Base-by-base conservation (phyloP, 257 asterid genomes). In the Solanum bulbocastanum region DNA sequence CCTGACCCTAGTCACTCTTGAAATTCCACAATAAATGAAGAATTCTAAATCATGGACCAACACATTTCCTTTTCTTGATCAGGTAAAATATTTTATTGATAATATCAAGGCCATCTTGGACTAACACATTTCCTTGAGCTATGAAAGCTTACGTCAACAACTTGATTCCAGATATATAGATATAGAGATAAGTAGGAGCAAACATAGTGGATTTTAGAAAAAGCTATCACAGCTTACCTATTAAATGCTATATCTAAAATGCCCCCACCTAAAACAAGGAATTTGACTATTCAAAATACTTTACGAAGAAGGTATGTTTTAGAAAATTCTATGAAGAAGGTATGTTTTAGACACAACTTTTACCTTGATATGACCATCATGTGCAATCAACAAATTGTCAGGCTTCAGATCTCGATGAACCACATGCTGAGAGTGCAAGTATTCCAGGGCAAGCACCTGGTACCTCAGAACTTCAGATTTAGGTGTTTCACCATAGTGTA, bases 341-440 rank as follows among this genome's bases (percentile, higher is more conserved):
- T 22, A 10, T 4, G 11, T 32, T 18, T 82, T 32, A 82, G 81
- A 66, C 37, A 5, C 83, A 73, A 86, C 37, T 72, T 42, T 87
- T 87, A 97, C 99, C 99, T 97, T 97, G 89, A 97, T 92, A 90
- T 97, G 99, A 88, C 99, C 99, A 91, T 97, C 99, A 91, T 97
- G 99, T 7, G 99, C 99, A 90, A 97, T 97, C 93, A 97, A 92
- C 94, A 97, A 90, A 92, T 97, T 97, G 92, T 97, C 99, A 52
- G 99, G 99, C 95, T 97, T 97, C 89, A 97, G 91, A 93, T 97
- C 99, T 79, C 99, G 99, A 92, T 97, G 99, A 90, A 97, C 99
- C 91, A 97, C 98, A 13, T 93, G 96, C 82, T 94, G 88, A 37
- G 99, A 96, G 91, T 97, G 99, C 91, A 97, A 88, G 92, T 97